phyloP scores from a whole-genome alignment of 2,329 filamentous ascomycete genomes.

The Fusarium drepaniforme region DNA sequence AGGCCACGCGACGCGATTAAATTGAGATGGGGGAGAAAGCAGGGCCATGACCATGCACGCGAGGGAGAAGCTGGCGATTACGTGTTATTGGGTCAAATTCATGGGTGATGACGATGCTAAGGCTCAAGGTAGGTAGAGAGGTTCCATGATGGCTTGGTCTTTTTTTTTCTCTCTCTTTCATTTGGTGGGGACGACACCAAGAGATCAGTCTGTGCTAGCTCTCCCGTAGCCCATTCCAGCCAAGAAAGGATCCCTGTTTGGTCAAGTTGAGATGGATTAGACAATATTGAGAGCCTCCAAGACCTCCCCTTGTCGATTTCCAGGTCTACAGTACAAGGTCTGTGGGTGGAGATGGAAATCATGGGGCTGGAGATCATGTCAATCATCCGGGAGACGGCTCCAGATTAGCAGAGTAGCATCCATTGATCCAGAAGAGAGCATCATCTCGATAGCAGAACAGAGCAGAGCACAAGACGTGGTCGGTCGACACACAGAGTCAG shows the following conservation, averaged over 20 bases:
- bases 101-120: conserved; percentile 32
- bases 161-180: conserved; percentile 4
- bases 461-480: conserved; percentile 4
- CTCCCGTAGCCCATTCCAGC: conserved; percentile 30
- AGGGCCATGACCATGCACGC: conserved; percentile 21
- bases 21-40: conserved; percentile 15
- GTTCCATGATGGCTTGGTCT: conserved; percentile 29
- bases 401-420: not conserved
- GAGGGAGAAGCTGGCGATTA: conserved; percentile 25
- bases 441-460: conserved; percentile 8
- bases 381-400: conserved; percentile 2
- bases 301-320: conserved; percentile 28
- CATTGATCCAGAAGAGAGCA: not conserved
- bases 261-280: not conserved
- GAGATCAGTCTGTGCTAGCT: not conserved
- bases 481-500: conserved; percentile 13
- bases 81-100: conserved; percentile 25
- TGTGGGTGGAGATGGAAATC: conserved; percentile 12
- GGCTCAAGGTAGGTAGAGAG: conserved; percentile 10
- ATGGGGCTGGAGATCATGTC: conserved; percentile 34
- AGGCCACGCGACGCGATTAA: conserved; percentile 17
- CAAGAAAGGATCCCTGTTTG: conserved; percentile 35
- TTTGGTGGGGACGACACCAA: conserved; percentile 28
- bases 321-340: not conserved
- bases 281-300: conserved; percentile 18